Percentiles rank a stretch among this genome's conserved stretches.
These are phyloP conservation scores for Ophiostoma ips DNA, from an alignment of 2,329 filamentous ascomycete species.

Conservation along the genomic window DNA sequence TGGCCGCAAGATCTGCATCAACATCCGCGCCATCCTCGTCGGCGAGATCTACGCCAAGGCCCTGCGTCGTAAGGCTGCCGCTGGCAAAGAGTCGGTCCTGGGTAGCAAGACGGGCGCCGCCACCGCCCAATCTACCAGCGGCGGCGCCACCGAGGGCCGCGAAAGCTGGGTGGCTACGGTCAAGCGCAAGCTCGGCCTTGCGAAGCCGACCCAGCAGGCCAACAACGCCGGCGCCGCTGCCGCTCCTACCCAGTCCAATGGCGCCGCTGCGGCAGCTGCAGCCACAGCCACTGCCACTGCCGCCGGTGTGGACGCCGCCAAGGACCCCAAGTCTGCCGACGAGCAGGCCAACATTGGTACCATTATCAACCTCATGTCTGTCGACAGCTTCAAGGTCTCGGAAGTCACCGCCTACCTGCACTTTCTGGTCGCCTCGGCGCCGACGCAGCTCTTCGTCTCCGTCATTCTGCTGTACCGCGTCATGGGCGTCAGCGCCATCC, in stretches of 20 bases:
- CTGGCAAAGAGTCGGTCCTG: constrained; percentile 59
- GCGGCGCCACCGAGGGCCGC: constrained; percentile 23
- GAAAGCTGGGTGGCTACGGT: constrained; percentile 32
- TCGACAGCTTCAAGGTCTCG: constrained; percentile 96
- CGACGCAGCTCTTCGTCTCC: constrained; percentile 73
- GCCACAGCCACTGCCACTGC: constrained; percentile 21
- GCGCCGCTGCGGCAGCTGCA: constrained; percentile 9
- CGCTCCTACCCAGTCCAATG: neutral
- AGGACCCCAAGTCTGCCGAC: constrained; percentile 31
- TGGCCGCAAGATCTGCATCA: constrained; percentile 86
- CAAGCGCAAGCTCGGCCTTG: constrained; percentile 45
- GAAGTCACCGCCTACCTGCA: constrained; percentile 92
- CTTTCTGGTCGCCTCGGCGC: constrained; percentile 85
- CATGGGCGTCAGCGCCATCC: constrained; percentile 84
- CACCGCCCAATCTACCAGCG: too few relatives aligned
- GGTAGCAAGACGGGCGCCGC: constrained; percentile 40
- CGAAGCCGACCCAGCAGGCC: constrained; percentile 29
- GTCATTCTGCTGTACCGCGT: constrained; percentile 75
- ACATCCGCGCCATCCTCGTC: constrained; percentile 84
- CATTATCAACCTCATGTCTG: constrained; percentile 99
- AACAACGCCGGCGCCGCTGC: constrained; percentile 21
- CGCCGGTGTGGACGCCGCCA: constrained; percentile 19
- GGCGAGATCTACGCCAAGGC: constrained; percentile 97
- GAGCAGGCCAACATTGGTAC: constrained; percentile 84
- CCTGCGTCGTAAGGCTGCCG: constrained; percentile 74